Percentiles rank a stretch among this genome's conserved stretches.
phyloP scores from a whole-genome alignment of 2,329 filamentous ascomycete genomes.

The Aspergillus viridinutans region DNA sequence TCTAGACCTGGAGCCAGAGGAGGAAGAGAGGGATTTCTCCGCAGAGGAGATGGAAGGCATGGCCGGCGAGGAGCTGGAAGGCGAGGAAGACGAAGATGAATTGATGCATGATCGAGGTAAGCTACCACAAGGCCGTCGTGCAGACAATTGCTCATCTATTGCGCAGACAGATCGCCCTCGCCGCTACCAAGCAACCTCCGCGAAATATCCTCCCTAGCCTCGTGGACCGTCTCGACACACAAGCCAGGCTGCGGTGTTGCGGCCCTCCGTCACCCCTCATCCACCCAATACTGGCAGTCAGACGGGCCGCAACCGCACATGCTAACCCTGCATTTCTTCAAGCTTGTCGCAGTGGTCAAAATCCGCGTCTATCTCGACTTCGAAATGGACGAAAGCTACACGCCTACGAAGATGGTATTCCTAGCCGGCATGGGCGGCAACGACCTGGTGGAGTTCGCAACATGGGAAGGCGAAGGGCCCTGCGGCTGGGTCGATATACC shows the following conservation, averaged over 20 bases:
- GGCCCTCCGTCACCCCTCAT: slow-evolving; percentile 56
- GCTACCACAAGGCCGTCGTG: background rate
- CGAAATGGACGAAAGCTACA: slow-evolving; percentile 90
- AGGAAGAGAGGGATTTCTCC: slow-evolving; percentile 15
- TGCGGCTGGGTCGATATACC: slow-evolving; percentile 89
- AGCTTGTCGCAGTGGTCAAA: slow-evolving; percentile 49
- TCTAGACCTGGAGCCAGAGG: slow-evolving; percentile 12
- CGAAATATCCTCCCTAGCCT: slow-evolving; percentile 63
- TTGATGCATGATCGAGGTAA: slow-evolving; percentile 34
- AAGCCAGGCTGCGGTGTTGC: slow-evolving; percentile 61
- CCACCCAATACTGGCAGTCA: slow-evolving; percentile 60
- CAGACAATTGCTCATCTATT: background rate
- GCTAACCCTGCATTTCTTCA: slow-evolving; percentile 60
- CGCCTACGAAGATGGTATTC: slow-evolving; percentile 86
- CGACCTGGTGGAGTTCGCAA: slow-evolving; percentile 82
- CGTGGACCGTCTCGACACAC: slow-evolving; percentile 60
- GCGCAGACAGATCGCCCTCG: slow-evolving; percentile 31
- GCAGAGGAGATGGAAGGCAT: slow-evolving; percentile 18
- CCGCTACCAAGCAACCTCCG: slow-evolving; percentile 47
- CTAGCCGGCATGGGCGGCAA: slow-evolving; percentile 87
- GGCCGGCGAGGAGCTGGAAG: slow-evolving; percentile 16
- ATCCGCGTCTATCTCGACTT: slow-evolving; percentile 70
- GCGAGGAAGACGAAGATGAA: slow-evolving; percentile 27
- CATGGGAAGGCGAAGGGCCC: slow-evolving; percentile 72
- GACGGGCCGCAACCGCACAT: slow-evolving; percentile 63